Conservation (phyloP, 1,139 yeast species). For the Saccharomyces hybrid region DNA sequence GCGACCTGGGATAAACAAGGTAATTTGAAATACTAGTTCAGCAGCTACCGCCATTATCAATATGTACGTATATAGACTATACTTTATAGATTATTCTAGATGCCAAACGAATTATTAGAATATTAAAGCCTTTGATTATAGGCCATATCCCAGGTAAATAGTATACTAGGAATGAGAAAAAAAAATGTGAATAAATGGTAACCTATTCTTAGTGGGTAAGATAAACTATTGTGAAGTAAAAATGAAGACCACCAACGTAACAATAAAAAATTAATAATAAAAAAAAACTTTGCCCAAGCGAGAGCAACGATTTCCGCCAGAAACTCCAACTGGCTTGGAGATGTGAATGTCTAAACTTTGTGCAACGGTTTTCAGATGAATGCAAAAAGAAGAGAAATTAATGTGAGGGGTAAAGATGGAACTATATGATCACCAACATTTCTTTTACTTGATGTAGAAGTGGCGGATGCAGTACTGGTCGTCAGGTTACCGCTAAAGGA, state of each 20-base stretch:
- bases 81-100: neutral
- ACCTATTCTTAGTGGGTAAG: neutral
- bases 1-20: slow-evolving; percentile 27
- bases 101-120: neutral
- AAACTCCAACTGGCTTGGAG: neutral
- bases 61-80: neutral
- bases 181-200: neutral
- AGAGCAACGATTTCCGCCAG: neutral
- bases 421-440: neutral
- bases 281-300: neutral
- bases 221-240: neutral
- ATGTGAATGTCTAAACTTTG: neutral
- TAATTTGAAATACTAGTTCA: slow-evolving; percentile 8
- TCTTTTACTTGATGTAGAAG: neutral
- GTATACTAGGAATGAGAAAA: neutral
- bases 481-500: neutral
- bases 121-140: neutral
- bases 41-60: neutral
- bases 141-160: neutral
- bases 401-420: neutral
- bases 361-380: neutral
- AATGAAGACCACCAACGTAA: neutral
- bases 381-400: neutral
- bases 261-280: neutral
- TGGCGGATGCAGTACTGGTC: neutral